Conservation (phyloP, 2,329 filamentous ascomycete genomes). For the Penicillium aurantiogriseum region DNA sequence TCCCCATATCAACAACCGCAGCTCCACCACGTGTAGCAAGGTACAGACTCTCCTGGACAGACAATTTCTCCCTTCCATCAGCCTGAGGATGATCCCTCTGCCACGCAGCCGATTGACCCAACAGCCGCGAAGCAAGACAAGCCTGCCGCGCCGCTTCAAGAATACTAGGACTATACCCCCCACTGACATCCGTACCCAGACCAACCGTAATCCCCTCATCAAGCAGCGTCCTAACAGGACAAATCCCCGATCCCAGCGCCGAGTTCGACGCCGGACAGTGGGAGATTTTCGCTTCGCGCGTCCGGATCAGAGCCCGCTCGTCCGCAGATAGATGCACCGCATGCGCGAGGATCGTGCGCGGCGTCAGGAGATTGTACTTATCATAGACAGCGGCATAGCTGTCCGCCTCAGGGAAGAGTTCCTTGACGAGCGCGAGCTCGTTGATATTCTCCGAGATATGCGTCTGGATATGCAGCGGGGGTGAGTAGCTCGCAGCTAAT, state of each 20-base stretch:
- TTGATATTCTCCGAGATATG: slow-evolving; percentile 80
- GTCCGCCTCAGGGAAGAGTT: slow-evolving; percentile 63
- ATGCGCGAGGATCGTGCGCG: slow-evolving; percentile 79
- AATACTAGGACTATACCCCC: slow-evolving; percentile 79
- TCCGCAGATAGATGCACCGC: slow-evolving; percentile 69
- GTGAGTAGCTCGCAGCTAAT: slow-evolving; percentile 60
- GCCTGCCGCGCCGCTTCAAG: slow-evolving; percentile 82
- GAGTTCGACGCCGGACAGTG: slow-evolving; percentile 84
- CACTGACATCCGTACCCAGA: slow-evolving; percentile 85
- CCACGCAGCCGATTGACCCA: slow-evolving; percentile 47
- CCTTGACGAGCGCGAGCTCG: slow-evolving; percentile 69
- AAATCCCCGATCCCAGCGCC: slow-evolving; percentile 74
- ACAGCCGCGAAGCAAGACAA: slow-evolving; percentile 71
- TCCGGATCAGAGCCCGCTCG: slow-evolving; percentile 65
- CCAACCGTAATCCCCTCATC: slow-evolving; percentile 75
- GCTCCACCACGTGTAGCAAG: slow-evolving; percentile 88
- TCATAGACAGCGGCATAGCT: slow-evolving; percentile 82
- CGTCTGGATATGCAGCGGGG: slow-evolving; percentile 70
- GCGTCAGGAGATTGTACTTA: slow-evolving; percentile 63
- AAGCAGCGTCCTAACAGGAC: slow-evolving; percentile 71
- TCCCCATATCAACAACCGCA: slow-evolving; percentile 69
- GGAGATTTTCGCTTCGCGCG: slow-evolving; percentile 63
- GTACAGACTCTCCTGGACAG: slow-evolving; percentile 82
- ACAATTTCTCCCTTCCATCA: slow-evolving; percentile 61
- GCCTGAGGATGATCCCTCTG: slow-evolving; percentile 10